Percentiles rank a stretch among this genome's conserved stretches.
Conservation (phyloP, 2,329 filamentous ascomycete species). For the Colletotrichum melonis region DNA sequence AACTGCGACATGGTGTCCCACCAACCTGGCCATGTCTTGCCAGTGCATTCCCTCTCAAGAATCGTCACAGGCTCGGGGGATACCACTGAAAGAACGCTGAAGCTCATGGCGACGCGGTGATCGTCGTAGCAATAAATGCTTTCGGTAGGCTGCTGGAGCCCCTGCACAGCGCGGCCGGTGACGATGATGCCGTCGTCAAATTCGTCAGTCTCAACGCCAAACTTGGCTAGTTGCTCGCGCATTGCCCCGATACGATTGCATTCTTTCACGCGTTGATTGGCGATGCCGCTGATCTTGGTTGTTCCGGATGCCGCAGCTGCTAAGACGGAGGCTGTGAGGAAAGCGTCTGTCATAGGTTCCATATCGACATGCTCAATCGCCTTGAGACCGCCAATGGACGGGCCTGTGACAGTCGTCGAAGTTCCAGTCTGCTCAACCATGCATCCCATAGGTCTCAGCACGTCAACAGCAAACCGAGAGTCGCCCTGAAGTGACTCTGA, state of each 20-base stretch:
- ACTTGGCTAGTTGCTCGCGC: slow-evolving; percentile 94
- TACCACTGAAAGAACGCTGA: slow-evolving; percentile 85
- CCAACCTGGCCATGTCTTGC: slow-evolving; percentile 99
- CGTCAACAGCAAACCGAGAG: slow-evolving; percentile 91
- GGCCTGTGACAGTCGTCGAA: slow-evolving; percentile 94
- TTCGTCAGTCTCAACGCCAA: slow-evolving; percentile 86
- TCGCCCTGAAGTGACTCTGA: slow-evolving; percentile 93
- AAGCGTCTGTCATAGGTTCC: slow-evolving; percentile 99
- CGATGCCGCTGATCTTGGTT: slow-evolving; percentile 92
- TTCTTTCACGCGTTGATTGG: slow-evolving; percentile 97
- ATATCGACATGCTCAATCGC: slow-evolving; percentile 90
- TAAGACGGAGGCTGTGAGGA: slow-evolving; percentile 92
- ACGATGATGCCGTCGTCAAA: slow-evolving; percentile 94
- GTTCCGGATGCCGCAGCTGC: slow-evolving; percentile 87
- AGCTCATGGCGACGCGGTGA: slow-evolving; percentile 98
- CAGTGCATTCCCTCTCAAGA: slow-evolving; percentile 90
- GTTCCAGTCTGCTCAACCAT: slow-evolving; percentile 83
- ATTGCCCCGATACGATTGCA: slow-evolving; percentile 97
- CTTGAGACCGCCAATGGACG: slow-evolving; percentile 77
- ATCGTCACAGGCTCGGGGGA: slow-evolving; percentile 80
- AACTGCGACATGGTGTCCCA: slow-evolving; percentile 88
- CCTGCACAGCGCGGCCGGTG: slow-evolving; percentile 60
- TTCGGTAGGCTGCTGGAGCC: slow-evolving; percentile 66
- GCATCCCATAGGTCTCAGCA: slow-evolving; percentile 94
- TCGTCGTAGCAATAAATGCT: slow-evolving; percentile 96